Conservation (phyloP, 768 basidiomycete species). For the Astraeus odoratus region DNA sequence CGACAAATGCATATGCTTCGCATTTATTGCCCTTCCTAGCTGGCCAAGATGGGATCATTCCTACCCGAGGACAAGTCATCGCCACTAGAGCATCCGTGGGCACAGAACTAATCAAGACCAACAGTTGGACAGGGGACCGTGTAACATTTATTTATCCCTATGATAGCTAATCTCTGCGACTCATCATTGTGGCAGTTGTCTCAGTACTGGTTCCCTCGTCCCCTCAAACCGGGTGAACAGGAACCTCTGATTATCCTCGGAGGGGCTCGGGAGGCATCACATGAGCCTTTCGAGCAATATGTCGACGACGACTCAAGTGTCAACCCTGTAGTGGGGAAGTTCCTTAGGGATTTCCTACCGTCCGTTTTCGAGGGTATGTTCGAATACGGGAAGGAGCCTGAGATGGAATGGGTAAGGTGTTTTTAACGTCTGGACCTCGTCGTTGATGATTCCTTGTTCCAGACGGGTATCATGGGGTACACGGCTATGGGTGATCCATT, state of each 20-base stretch:
- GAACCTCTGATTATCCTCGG: constrained; percentile 66
- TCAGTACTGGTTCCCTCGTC: constrained; percentile 84
- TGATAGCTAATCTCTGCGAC: background rate
- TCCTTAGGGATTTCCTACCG: constrained; percentile 56
- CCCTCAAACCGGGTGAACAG: constrained; percentile 24
- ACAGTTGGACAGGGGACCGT: background rate
- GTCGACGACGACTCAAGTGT: constrained; percentile 52
- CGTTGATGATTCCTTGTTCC: background rate
- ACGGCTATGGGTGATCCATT: background rate
- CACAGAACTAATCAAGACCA: constrained; percentile 25
- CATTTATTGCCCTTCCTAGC: constrained; percentile 67
- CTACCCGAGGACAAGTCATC: constrained; percentile 65
- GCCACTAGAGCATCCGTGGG: constrained; percentile 37
- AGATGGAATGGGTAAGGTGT: constrained; percentile 73
- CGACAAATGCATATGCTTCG: constrained; percentile 80
- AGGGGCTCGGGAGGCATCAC: constrained; percentile 34
- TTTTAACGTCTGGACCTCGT: background rate
- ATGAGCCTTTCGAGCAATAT: constrained; percentile 37
- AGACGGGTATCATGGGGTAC: background rate
- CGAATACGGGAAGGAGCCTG: constrained; percentile 42
- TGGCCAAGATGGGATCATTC: constrained; percentile 50
- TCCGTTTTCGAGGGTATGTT: constrained; percentile 49
- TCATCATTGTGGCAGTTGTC: constrained; percentile 2
- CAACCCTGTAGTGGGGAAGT: constrained; percentile 39
- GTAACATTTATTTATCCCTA: background rate